These are phyloP conservation scores for Pichia heedii DNA, from an alignment of 805 yeast species.

Conservation along the genomic window DNA sequence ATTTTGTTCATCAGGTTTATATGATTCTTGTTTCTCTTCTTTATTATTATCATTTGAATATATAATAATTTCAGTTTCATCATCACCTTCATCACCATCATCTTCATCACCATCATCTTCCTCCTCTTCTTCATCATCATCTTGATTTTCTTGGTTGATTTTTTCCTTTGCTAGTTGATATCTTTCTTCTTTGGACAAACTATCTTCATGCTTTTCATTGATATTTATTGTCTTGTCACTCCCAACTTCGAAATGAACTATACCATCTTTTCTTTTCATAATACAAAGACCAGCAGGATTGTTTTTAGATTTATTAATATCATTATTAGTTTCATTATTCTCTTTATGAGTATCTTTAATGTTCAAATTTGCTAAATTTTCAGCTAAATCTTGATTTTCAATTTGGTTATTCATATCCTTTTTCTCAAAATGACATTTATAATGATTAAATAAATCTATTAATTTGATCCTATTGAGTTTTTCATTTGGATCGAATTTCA, in stretches of 20 bases:
- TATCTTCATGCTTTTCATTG: background rate
- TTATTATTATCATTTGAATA: background rate
- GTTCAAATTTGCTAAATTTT: background rate
- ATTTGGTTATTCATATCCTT: background rate
- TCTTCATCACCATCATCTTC: conserved; percentile 22
- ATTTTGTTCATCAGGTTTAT: background rate
- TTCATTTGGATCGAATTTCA: conserved; percentile 25
- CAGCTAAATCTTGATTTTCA: background rate
- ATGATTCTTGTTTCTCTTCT: background rate
- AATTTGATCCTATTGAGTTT: conserved; percentile 26
- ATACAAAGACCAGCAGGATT: background rate
- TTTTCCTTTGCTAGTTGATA: conserved; percentile 34
- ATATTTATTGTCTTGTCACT: background rate
- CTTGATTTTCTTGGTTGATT: conserved; percentile 24
- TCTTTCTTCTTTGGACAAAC: conserved; percentile 31
- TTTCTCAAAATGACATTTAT: conserved; percentile 1
- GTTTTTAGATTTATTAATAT: background rate
- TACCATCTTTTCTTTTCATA: background rate
- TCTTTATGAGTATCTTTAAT: background rate
- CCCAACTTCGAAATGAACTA: background rate
- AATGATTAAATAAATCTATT: conserved; percentile 17
- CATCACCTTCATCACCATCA: conserved; percentile 12
- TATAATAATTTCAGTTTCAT: background rate
- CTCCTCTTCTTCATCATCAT: conserved; percentile 16
- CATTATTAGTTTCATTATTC: background rate